phyloP scores from a whole-genome alignment of 148 eudicot species.

The Euryodendron excelsum region DNA sequence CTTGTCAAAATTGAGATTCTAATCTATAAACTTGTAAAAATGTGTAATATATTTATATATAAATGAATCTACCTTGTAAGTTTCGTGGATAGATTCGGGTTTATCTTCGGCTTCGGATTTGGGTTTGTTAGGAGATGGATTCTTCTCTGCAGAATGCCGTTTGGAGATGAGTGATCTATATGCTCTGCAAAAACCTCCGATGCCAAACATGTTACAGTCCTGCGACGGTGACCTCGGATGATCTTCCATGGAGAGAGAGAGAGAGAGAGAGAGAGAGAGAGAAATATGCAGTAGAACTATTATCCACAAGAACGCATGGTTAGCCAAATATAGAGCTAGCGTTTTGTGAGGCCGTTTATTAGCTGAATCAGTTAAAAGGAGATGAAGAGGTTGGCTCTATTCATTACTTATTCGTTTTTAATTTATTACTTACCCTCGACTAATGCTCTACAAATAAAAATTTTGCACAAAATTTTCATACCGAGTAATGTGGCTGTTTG shows the following conservation, averaged over 20 bases:
- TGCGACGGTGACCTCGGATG: neutral
- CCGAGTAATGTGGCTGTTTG: no score
- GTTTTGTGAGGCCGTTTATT: constrained; percentile 16
- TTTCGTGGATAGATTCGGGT: constrained; percentile 5
- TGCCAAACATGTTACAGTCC: constrained; percentile 16
- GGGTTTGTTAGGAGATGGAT: constrained; percentile 9
- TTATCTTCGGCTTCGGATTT: constrained; percentile 5
- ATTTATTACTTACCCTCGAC: no score
- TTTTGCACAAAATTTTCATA: no score
- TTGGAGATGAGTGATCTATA: constrained; percentile 27
- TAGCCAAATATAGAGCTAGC: constrained; percentile 3
- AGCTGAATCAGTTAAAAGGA: neutral
- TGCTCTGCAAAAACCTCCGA: constrained; percentile 25
- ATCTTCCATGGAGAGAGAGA: neutral
- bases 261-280: neutral
- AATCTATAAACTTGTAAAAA: neutral
- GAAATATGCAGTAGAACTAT: neutral
- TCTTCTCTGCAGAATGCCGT: constrained; percentile 20
- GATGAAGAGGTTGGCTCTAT: neutral
- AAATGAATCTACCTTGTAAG: constrained; percentile 15
- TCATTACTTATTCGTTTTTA: no score
- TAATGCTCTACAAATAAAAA: no score
- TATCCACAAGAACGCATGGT: neutral
- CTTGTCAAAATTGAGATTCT: neutral
- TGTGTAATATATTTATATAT: neutral